Percentiles rank a stretch among this genome's conserved stretches.
Conservation (phyloP, 75 land plant species). For the Pinus albicaulis region DNA sequence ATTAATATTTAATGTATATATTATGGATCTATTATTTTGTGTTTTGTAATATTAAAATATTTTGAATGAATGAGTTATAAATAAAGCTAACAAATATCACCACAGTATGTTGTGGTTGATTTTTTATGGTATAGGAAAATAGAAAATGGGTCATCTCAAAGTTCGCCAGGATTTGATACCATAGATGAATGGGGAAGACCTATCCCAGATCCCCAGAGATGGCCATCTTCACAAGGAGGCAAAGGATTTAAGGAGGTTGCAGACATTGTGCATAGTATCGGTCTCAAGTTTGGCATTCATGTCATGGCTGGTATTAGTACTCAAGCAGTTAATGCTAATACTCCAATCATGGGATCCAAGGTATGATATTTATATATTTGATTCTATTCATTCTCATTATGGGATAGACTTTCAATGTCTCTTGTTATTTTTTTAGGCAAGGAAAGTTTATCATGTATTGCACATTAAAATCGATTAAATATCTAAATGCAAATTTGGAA, state of each 20-base stretch:
- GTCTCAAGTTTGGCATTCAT: constrained; percentile 96
- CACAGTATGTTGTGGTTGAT: constrained; percentile 94
- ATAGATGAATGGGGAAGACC: constrained; percentile 92
- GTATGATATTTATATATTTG: constrained; percentile 28
- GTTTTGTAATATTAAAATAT: too few species aligned
- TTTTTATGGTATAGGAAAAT: constrained; percentile 86
- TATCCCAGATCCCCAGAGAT: constrained; percentile 83
- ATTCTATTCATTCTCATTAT: neutral
- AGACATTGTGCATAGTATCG: constrained; percentile 78
- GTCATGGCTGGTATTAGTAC: constrained; percentile 93
- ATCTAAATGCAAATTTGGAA: neutral
- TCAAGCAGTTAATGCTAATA: constrained; percentile 71
- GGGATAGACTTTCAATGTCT: neutral
- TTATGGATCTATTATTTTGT: too few species aligned
- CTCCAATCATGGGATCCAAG: constrained; percentile 58
- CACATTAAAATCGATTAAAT: neutral
- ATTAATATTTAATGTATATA: too few species aligned
- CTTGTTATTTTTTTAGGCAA: too few species aligned
- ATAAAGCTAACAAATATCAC: neutral
- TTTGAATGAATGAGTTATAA: neutral
- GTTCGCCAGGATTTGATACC: constrained; percentile 65
- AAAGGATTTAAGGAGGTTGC: constrained; percentile 79
- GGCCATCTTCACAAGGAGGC: constrained; percentile 84
- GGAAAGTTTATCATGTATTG: too few species aligned
- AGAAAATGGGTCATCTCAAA: constrained; percentile 42